Percentiles rank a stretch among this genome's conserved stretches.
Evolutionary conservation across 371 early-diverging fungal genomes (phyloP).

Genomic region (Saksenaea oblongispora): DNA sequence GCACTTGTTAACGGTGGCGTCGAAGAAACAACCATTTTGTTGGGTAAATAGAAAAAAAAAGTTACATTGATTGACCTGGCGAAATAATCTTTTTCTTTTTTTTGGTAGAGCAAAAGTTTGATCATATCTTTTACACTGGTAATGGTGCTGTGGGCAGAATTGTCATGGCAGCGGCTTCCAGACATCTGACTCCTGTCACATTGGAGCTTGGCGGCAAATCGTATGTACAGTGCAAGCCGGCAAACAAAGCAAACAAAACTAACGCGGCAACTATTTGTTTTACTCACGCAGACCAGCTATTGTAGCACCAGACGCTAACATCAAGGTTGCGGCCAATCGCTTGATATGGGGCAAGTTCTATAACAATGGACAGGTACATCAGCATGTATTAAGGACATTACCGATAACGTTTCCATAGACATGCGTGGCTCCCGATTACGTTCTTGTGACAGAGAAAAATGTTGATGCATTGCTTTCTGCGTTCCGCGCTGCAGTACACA

Average conservation of each 20-base stretch:
- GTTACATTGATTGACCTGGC: slow-evolving; percentile 19
- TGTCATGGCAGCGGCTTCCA: slow-evolving; percentile 77
- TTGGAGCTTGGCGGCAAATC: slow-evolving; percentile 89
- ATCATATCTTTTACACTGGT: slow-evolving; percentile 94
- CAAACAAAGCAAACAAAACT: neutral
- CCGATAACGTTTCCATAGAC: slow-evolving; percentile 47
- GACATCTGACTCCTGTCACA: slow-evolving; percentile 77
- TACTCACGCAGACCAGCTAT: slow-evolving; percentile 63
- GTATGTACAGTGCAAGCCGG: slow-evolving; percentile 24
- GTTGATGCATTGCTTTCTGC: slow-evolving; percentile 53
- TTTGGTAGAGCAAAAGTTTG: slow-evolving; percentile 57
- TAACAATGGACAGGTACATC: slow-evolving; percentile 71
- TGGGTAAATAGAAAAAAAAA: slow-evolving; percentile 35
- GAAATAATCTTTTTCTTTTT: neutral
- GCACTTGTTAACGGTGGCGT: slow-evolving; percentile 79
- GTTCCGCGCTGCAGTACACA: slow-evolving; percentile 44
- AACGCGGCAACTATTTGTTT: neutral
- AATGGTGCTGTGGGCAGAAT: slow-evolving; percentile 79
- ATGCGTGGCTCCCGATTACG: slow-evolving; percentile 88
- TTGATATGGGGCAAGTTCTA: slow-evolving; percentile 77
- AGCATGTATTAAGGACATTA: neutral
- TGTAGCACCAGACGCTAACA: slow-evolving; percentile 69
- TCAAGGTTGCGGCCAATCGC: slow-evolving; percentile 68
- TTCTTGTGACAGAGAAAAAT: slow-evolving; percentile 64
- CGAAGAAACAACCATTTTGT: slow-evolving; percentile 68